A percentile compares a stretch with the other conserved stretches of the same genome.
phyloP scores from a whole-genome alignment of 768 basidiomycete genomes.

The Mycena indigotica region DNA sequence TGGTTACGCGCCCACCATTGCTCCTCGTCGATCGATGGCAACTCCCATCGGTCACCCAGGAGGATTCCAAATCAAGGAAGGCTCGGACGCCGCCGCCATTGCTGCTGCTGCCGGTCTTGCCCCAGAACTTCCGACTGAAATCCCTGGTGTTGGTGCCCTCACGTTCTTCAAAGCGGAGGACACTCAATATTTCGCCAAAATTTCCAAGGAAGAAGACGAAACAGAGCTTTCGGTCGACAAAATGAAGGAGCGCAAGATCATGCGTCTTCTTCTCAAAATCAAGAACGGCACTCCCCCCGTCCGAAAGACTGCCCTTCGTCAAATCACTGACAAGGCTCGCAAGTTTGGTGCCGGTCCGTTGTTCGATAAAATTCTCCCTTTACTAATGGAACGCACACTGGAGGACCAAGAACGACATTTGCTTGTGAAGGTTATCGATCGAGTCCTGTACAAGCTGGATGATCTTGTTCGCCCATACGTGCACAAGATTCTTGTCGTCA shows the following conservation, averaged over 20 bases:
- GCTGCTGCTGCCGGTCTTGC: conserved; percentile 87
- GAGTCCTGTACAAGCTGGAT: conserved; percentile 96
- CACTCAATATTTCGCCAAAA: conserved; percentile 95
- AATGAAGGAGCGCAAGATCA: conserved; percentile 99
- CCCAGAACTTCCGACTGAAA: conserved; percentile 94
- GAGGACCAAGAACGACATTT: conserved; percentile 98
- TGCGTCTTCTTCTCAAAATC: conserved; percentile 95
- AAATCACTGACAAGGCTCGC: conserved; percentile 98
- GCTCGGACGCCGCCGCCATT: conserved; percentile 93
- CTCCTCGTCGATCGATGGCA: conserved; percentile 56
- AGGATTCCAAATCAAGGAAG: conserved; percentile 74
- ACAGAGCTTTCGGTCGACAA: conserved; percentile 93
- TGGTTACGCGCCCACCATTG: conserved; percentile 87
- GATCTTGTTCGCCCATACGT: conserved; percentile 98
- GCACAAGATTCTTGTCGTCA: conserved; percentile 99
- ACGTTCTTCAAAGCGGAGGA: conserved; percentile 99
- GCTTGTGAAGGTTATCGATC: conserved; percentile 98
- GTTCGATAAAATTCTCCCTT: conserved; percentile 96
- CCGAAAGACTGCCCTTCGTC: conserved; percentile 93
- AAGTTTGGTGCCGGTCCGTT: conserved; percentile 97
- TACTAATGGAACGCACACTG: conserved; percentile 95
- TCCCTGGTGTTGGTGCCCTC: conserved; percentile 92
- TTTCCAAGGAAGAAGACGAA: conserved; percentile 84
- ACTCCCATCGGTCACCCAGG: conserved; percentile 75
- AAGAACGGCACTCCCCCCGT: conserved; percentile 99